A percentile compares a stretch with the other conserved stretches of the same genome.
Evolutionary conservation across 2,329 filamentous ascomycete genomes (phyloP).

Genomic region (Capronia epimyces): DNA sequence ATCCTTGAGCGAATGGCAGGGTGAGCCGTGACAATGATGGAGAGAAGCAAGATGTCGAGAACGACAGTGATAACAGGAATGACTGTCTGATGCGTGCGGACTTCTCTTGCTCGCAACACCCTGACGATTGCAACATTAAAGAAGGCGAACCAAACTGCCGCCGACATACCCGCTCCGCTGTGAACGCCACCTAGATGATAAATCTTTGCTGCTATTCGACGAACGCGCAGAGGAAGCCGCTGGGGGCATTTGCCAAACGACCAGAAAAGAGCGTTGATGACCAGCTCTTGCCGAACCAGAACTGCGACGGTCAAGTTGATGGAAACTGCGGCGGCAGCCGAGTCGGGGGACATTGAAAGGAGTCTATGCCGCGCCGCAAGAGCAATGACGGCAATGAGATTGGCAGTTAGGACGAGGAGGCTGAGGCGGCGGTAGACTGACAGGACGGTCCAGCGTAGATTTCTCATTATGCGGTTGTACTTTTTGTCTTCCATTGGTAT

Average conservation of each 20-base stretch:
- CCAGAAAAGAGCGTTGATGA: slow-evolving; percentile 49
- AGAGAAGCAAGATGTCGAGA: slow-evolving; percentile 53
- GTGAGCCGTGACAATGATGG: slow-evolving; percentile 59
- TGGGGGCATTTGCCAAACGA: slow-evolving; percentile 43
- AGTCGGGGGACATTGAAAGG: slow-evolving; percentile 28
- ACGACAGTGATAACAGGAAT: slow-evolving; percentile 53
- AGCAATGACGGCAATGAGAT: slow-evolving; percentile 35
- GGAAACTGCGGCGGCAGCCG: slow-evolving; percentile 40
- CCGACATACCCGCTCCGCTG: slow-evolving; percentile 47
- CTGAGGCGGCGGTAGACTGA: slow-evolving; percentile 43
- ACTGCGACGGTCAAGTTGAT: slow-evolving; percentile 46
- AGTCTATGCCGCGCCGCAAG: slow-evolving; percentile 36
- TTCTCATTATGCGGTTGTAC: slow-evolving; percentile 30
- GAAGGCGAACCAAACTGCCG: slow-evolving; percentile 45
- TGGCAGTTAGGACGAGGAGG: slow-evolving; percentile 38
- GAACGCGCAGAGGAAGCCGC: slow-evolving; percentile 43
- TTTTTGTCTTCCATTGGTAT: slow-evolving; percentile 27
- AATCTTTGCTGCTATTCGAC: slow-evolving; percentile 45
- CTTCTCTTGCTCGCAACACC: slow-evolving; percentile 3
- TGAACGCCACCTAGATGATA: slow-evolving; percentile 54
- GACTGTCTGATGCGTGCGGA: slow-evolving; percentile 30
- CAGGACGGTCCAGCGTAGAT: slow-evolving; percentile 36
- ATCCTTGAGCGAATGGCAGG: slow-evolving; percentile 57
- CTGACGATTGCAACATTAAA: slow-evolving; percentile 35
- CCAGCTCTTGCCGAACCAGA: slow-evolving; percentile 48